Percentiles rank a stretch among this genome's conserved stretches.
These are phyloP conservation scores for Desmodesmus armatus DNA, from an alignment of 139 green algal genomes.

Conservation along the genomic window DNA sequence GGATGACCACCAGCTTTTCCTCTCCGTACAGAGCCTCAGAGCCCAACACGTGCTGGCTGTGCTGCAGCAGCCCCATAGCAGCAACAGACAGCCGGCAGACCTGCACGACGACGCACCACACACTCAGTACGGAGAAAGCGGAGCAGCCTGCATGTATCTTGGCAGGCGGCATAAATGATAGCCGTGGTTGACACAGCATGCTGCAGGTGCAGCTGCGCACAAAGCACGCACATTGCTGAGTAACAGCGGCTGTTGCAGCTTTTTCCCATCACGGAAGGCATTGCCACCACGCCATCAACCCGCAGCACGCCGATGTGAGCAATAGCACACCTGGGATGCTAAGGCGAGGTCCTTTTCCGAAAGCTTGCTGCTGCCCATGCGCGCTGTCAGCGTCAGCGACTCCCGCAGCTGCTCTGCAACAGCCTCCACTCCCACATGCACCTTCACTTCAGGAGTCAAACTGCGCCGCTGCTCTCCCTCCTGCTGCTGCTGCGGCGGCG, in stretches of 20 bases:
- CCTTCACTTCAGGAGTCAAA: neutral
- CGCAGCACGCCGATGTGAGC: too few species aligned
- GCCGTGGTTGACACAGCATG: too few species aligned
- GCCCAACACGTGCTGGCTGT: neutral
- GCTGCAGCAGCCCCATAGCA: constrained; percentile 34
- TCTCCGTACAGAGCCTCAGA: neutral
- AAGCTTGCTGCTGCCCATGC: neutral
- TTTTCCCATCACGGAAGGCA: too few species aligned
- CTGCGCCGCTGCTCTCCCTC: constrained; percentile 1
- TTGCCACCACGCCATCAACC: too few species aligned
- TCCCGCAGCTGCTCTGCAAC: neutral
- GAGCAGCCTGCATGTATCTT: neutral
- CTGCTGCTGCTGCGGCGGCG: constrained; percentile 10
- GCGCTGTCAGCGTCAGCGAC: neutral
- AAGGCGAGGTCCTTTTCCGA: neutral
- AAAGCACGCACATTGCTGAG: neutral
- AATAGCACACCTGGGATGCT: constrained; percentile 17
- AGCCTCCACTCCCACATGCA: too few species aligned
- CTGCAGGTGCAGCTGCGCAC: neutral
- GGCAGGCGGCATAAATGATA: neutral
- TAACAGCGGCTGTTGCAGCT: too few species aligned
- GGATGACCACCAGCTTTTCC: constrained; percentile 3
- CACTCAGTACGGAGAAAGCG: too few species aligned
- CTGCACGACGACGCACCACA: neutral
- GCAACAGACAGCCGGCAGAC: constrained; percentile 21